A percentile compares a stretch with the other conserved stretches of the same genome.
Conservation (phyloP, 2,329 filamentous ascomycete genomes). For the Sarocladium oryzae region DNA sequence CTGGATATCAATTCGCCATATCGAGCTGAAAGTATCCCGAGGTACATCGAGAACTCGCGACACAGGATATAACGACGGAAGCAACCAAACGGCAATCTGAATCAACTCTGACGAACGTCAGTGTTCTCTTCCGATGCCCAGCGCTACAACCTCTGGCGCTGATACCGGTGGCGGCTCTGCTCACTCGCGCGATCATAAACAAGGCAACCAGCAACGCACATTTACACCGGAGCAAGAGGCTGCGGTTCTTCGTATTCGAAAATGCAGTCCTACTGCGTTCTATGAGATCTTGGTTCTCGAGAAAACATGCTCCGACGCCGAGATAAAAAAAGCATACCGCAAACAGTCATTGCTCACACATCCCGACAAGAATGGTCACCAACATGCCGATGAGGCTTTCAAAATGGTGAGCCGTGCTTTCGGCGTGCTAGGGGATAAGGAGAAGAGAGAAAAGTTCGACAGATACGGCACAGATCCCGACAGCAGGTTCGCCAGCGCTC, state of each 20-base stretch:
- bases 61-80: not conserved
- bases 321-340: conserved; percentile 97
- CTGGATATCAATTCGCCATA: not conserved
- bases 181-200: conserved; percentile 61
- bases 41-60: not conserved
- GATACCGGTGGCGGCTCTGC: conserved; percentile 38
- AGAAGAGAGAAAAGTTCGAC: conserved; percentile 68
- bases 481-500: conserved; percentile 66
- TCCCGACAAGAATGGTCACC: conserved; percentile 97
- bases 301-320: conserved; percentile 63
- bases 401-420: conserved; percentile 97
- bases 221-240: conserved; percentile 88
- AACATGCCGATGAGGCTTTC: conserved; percentile 93
- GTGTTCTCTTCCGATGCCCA: conserved; percentile 14
- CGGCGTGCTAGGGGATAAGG: conserved; percentile 55
- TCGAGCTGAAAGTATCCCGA: not conserved
- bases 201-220: conserved; percentile 67
- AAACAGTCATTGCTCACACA: conserved; percentile 92
- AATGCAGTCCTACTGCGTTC: conserved; percentile 79
- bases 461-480: conserved; percentile 89
- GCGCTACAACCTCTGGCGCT: conserved; percentile 49
- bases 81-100: not conserved
- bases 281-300: conserved; percentile 88
- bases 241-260: conserved; percentile 81
- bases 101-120: not conserved